Conservation (phyloP, 2,329 filamentous ascomycete genomes). For the Shiraia bambusicola region DNA sequence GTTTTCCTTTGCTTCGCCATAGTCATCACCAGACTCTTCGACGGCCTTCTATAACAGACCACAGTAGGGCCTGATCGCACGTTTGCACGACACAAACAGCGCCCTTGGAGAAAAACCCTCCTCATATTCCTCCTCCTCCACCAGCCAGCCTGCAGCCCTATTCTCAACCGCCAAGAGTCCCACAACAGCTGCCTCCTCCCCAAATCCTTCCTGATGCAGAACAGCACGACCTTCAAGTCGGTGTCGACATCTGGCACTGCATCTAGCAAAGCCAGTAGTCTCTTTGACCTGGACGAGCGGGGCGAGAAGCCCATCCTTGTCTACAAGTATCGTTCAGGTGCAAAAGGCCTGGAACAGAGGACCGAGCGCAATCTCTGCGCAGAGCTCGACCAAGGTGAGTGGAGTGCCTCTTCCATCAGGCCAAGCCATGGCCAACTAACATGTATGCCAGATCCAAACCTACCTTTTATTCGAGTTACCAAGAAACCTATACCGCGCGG, state of each 20-base stretch:
- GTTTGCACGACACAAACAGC: constrained; percentile 24
- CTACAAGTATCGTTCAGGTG: constrained; percentile 48
- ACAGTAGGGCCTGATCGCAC: constrained; percentile 18
- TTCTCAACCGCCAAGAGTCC: constrained; percentile 21
- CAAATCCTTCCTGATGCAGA: constrained; percentile 14
- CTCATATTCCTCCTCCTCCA: constrained; percentile 1
- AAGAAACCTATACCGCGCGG: constrained; percentile 50
- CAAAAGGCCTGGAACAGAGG: constrained; percentile 42
- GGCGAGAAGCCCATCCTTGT: constrained; percentile 48
- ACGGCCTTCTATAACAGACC: constrained; percentile 34
- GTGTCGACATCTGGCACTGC: constrained; percentile 44
- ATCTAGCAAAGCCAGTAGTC: constrained; percentile 43
- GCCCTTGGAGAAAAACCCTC: constrained; percentile 10
- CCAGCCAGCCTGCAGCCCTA: constrained; percentile 17
- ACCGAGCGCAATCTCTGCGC: constrained; percentile 50
- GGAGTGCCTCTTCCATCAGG: constrained; percentile 12
- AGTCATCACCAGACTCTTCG: constrained; percentile 36
- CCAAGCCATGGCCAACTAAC: constrained; percentile 18
- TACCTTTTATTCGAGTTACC: constrained; percentile 47
- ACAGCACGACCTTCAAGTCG: constrained; percentile 48
- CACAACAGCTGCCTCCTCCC: constrained; percentile 32
- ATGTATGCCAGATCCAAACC: constrained; percentile 41
- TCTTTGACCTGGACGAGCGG: constrained; percentile 49
- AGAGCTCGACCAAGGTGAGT: constrained; percentile 40
- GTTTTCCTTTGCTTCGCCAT: constrained; percentile 11